Percentiles rank a stretch among this genome's conserved stretches.
These are phyloP conservation scores for Asterochloris sp. DNA, from an alignment of 139 green algal genomes.

Conservation along the genomic window DNA sequence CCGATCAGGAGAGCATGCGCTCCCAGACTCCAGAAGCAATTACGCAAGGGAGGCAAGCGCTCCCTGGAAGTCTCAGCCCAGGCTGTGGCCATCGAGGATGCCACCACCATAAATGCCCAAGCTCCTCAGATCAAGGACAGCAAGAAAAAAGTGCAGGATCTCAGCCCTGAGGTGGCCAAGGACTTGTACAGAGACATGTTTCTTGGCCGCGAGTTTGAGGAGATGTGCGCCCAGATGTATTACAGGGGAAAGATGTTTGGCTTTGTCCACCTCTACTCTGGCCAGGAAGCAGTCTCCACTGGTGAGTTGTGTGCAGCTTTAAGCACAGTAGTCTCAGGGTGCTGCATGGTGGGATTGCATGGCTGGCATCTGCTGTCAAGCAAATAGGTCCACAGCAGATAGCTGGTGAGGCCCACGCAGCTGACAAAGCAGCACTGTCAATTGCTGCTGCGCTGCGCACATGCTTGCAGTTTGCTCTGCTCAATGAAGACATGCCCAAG, in stretches of 20 bases:
- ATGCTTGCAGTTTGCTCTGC: too few species aligned
- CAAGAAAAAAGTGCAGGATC: constrained; percentile 6
- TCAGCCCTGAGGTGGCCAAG: constrained; percentile 73
- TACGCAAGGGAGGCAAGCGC: too few species aligned
- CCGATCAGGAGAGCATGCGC: too few species aligned
- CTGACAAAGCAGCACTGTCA: too few species aligned
- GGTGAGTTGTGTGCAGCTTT: constrained; percentile 20
- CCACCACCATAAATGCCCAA: not conserved
- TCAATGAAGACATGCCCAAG: too few species aligned
- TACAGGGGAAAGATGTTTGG: constrained; percentile 74
- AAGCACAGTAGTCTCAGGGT: not conserved
- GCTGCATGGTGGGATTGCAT: too few species aligned
- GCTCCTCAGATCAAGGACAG: constrained; percentile 4
- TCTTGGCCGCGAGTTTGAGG: constrained; percentile 94
- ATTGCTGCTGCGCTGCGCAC: too few species aligned
- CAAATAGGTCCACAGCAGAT: too few species aligned
- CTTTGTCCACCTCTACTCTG: constrained; percentile 97
- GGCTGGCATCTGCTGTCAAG: not conserved
- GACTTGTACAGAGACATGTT: constrained; percentile 89
- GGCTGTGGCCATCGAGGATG: constrained; percentile 3
- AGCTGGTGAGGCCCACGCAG: too few species aligned
- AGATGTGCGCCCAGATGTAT: constrained; percentile 99
- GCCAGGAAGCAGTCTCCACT: constrained; percentile 91
- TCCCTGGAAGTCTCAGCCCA: not conserved
- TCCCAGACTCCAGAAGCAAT: too few species aligned